Percentiles rank a stretch among this genome's conserved stretches.
Conservation (phyloP, 345 rosid species). For the Lepidium didymum region DNA sequence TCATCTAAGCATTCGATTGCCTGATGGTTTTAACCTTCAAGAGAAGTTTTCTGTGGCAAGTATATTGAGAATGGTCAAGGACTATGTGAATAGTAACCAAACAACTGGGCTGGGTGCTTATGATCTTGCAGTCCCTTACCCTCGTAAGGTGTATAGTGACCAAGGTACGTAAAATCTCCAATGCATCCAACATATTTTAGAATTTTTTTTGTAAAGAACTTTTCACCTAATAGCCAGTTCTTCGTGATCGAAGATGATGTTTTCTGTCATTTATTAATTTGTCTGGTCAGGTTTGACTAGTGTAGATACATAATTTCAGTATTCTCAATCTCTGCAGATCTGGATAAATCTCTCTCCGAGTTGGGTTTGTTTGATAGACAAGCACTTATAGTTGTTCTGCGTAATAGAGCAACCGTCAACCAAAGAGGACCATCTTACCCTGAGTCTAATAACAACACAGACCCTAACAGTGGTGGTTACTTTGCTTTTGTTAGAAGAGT, state of each 20-base stretch:
- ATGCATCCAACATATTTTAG: background rate
- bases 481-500: slow-evolving; percentile 44
- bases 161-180: slow-evolving; percentile 47
- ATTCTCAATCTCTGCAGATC: slow-evolving; percentile 44
- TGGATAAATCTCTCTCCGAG: slow-evolving; percentile 60
- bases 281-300: background rate
- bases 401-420: slow-evolving; percentile 30
- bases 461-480: slow-evolving; percentile 54
- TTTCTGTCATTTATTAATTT: background rate
- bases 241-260: background rate
- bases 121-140: slow-evolving; percentile 85
- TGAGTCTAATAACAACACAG: slow-evolving; percentile 23
- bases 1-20: slow-evolving; percentile 68
- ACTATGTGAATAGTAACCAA: slow-evolving; percentile 60
- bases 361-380: slow-evolving; percentile 72
- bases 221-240: background rate
- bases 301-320: background rate
- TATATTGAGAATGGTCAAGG: slow-evolving; percentile 57
- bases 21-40: slow-evolving; percentile 54
- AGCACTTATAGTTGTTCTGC: slow-evolving; percentile 76
- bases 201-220: background rate
- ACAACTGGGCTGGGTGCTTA: slow-evolving; percentile 39
- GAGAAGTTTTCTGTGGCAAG: slow-evolving; percentile 60
- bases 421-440: slow-evolving; percentile 35
- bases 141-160: slow-evolving; percentile 69